These are phyloP conservation scores for Aspergillus cristatus DNA, from an alignment of 495 filamentous ascomycete genomes.

Conservation along the genomic window DNA sequence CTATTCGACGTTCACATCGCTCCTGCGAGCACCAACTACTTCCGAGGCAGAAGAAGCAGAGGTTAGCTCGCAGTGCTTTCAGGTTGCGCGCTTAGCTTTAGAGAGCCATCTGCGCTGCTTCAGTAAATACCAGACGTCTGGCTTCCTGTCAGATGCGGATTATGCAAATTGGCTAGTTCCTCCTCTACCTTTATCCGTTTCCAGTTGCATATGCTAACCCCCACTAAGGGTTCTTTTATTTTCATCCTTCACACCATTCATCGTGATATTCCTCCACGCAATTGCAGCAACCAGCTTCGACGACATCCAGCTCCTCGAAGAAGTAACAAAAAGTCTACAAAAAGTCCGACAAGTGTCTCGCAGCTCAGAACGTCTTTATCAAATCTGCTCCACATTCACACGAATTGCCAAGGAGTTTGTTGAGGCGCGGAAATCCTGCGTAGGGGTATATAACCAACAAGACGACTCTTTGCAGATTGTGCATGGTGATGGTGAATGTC, in stretches of 20 bases:
- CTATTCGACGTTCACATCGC: conserved; percentile 4
- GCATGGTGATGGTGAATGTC: no score
- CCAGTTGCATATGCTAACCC: not conserved
- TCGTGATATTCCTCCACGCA: conserved; percentile 4
- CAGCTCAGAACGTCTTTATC: conserved; percentile 4
- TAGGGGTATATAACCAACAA: not conserved
- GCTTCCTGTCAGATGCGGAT: conserved; percentile 4
- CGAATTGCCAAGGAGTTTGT: conserved; percentile 3
- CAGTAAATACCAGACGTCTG: conserved; percentile 3
- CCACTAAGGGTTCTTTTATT: conserved; percentile 4
- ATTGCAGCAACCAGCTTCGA: not conserved
- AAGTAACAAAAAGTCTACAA: not conserved
- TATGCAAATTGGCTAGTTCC: conserved; percentile 4
- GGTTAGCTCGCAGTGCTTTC: conserved; percentile 1
- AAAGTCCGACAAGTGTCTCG: conserved; percentile 1
- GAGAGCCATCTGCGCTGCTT: no score
- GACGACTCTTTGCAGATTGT: no score
- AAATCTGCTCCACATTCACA: conserved; percentile 5
- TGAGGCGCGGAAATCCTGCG: not conserved
- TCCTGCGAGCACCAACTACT: conserved; percentile 1
- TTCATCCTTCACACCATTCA: conserved; percentile 6
- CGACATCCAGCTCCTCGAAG: not conserved
- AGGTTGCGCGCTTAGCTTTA: conserved; percentile 1
- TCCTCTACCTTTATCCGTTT: no score
- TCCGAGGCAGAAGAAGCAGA: not conserved